Base-by-base conservation (phyloP, 2,329 filamentous ascomycete species). In the Apiospora phragmitis region DNA sequence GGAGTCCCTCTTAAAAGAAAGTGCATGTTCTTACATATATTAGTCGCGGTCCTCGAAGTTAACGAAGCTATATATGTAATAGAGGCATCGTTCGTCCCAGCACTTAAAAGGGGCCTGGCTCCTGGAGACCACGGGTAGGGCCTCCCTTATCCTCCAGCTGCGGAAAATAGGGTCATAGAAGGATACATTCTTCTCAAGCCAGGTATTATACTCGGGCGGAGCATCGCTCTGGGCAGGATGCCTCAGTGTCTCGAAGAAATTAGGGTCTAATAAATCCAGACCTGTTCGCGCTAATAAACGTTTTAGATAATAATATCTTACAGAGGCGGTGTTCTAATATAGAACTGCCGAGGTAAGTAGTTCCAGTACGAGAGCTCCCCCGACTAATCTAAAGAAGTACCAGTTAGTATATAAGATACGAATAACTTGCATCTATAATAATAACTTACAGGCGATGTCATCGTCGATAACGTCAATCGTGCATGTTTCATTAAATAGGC, bases 61-160 rank as follows among this genome's bases (percentile, higher is more conserved):
- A 45, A 81, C 76, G 75, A 89, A 89, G 41, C 88, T 88, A 73
- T 90, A 90, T 47, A 90, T 85, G 77, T 89, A 90, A 77, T 88
- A 85, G 71, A 87, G 79, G 75, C 88, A 90, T 70, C 81, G 81
- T 69, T 89, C 85, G 72, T 89, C 82, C 79, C 82, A 85, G 77
- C 88, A 90, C 77, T 88, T 89, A 35, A 29, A 43, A 26, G 68
- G 85, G 68, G 80, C 79, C 49, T 81, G 79, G 45, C 75, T 77
- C 67, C 80, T 79, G 55, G 78, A 77, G 55, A 78, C 78, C 21
- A 80, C 73, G 24, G 80, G 79, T 67, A 81, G 73, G 47, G 80
- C 80, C 49, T 81, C 80, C 70, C 81, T 80, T 70, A 81, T 75
- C 71, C 80, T 80, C 79, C 81, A 82, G 65, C 79, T 79, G 32